Evolutionary conservation across 768 basidiomycete genomes (phyloP).

Genomic region (Agaricus blazei): DNA sequence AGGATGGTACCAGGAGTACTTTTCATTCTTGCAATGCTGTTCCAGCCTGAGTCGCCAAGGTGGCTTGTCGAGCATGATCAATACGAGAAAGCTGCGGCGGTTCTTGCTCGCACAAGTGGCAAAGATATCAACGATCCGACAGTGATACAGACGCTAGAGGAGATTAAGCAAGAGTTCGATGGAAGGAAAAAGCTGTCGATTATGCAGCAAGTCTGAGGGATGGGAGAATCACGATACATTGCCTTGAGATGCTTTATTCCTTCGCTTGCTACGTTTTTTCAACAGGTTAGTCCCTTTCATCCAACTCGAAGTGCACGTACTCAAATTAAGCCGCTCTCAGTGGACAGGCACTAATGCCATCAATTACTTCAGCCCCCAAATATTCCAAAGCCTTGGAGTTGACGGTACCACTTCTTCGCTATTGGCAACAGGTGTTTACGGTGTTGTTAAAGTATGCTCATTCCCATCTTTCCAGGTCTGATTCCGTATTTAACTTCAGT

Average conservation of each 20-base stretch:
- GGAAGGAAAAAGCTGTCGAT: constrained; percentile 32
- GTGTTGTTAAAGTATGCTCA: constrained; percentile 26
- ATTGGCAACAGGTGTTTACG: constrained; percentile 45
- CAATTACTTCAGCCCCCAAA: constrained; percentile 29
- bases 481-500: too few species aligned
- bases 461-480: too few species aligned
- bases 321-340: constrained; percentile 13
- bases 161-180: constrained; percentile 43
- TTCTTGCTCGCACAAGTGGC: constrained; percentile 31
- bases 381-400: constrained; percentile 45
- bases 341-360: constrained; percentile 26
- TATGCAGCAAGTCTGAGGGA: constrained; percentile 30
- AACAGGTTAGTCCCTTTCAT: constrained; percentile 19
- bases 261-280: constrained; percentile 41
- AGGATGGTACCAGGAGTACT: constrained; percentile 46
- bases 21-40: constrained; percentile 39
- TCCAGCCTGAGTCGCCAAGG: constrained; percentile 53
- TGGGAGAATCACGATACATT: constrained; percentile 38
- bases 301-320: background rate
- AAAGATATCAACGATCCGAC: constrained; percentile 25
- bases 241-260: constrained; percentile 41
- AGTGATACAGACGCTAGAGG: constrained; percentile 33
- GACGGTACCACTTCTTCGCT: constrained; percentile 35
- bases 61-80: constrained; percentile 46
- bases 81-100: constrained; percentile 36